Conservation (phyloP, 164 flowering plant genomes). For the Akebia trifoliata region DNA sequence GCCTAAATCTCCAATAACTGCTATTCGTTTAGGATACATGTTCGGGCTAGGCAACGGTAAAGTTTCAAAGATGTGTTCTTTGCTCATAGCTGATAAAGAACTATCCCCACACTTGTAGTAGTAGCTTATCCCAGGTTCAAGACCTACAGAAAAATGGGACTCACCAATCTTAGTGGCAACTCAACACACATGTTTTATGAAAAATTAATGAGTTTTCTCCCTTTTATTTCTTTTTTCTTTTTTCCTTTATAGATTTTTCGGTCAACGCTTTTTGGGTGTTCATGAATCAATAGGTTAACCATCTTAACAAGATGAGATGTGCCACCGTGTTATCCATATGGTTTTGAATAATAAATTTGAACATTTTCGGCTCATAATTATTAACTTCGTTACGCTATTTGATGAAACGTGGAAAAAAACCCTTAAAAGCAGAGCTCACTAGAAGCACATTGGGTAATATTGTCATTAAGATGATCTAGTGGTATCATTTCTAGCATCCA, state of each 20-base stretch:
- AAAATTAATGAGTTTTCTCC: too few species aligned
- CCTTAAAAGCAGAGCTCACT: neutral
- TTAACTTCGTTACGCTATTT: too few species aligned
- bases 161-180: neutral
- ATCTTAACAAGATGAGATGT: neutral
- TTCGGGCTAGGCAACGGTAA: constrained; percentile 45
- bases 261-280: neutral
- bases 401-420: too few species aligned
- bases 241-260: neutral
- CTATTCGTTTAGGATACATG: constrained; percentile 59
- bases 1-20: constrained; percentile 81
- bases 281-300: neutral
- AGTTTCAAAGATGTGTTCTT: constrained; percentile 53
- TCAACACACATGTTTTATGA: too few species aligned
- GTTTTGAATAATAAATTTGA: too few species aligned
- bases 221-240: too few species aligned
- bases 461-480: neutral
- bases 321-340: neutral
- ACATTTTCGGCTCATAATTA: too few species aligned
- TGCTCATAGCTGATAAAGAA: constrained; percentile 72
- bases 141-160: constrained; percentile 37
- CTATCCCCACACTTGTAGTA: constrained; percentile 87
- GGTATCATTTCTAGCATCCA: neutral
- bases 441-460: neutral
- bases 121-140: constrained; percentile 63